Base-by-base conservation (phyloP, 163 green algal species). In the Scenedesmus sp. region DNA sequence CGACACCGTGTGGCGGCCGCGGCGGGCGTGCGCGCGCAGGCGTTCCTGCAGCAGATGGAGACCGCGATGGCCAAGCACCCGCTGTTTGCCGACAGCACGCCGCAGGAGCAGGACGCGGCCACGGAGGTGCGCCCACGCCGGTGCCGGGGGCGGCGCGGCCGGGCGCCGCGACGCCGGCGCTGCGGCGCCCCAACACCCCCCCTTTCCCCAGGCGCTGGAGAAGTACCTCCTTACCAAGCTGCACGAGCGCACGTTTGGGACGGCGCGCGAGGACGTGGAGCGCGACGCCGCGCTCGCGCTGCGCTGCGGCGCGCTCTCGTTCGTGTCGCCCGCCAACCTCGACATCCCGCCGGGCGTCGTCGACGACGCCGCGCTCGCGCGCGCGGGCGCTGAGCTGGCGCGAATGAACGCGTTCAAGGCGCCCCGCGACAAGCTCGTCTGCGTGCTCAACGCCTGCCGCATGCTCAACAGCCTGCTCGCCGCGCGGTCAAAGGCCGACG, bases 211-310 rank as follows among this genome's bases (percentile, higher is more conserved):
- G 93, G 95, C 94, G 22, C 78, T 99, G 72, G 96, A 99, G 78
- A 98, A 98, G 86, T 99, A 99, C 72, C 77, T 98, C 22, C 93
- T 98, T 89, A 98, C 92, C 31, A 98, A 98, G 86, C 85, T 99
- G 66, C 94, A 95, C 80, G 85, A 91, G 47, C 86, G 92, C 18
- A 92, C 85, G 0, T 98, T 97, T 85, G 89, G 70, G 0, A 42
- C 44, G 42, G 26, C 85, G 47, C 60, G 64, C 7, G 74, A 90
- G 47, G 94, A 98, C 63, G 51, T 63, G 20, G 94, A 97, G 81
- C 85, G 93, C 0, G 94, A 98, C 72, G 85, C 87, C 18, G 63
- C 88, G 18, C 81, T 96, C 28, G 81, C 65, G 1, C 53, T 75
- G 48, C 83, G 92, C 63, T 81, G 91, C 62, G 65, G 82, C 26